Conservation (phyloP, 139 green algal genomes). For the Chlorella vulgaris region DNA sequence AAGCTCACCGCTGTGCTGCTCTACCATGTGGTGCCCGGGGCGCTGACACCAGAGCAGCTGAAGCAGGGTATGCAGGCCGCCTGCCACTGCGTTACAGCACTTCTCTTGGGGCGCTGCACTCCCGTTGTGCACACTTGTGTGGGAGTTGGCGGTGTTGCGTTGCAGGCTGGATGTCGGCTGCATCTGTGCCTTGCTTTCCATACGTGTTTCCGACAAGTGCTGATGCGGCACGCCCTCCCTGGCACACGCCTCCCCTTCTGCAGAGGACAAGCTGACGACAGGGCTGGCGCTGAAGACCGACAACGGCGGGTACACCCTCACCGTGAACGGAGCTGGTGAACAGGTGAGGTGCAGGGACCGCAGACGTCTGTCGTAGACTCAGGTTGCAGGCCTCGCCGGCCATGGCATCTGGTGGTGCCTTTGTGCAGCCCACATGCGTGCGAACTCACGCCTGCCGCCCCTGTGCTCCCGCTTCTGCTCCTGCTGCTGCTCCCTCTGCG, state of each 20-base stretch:
- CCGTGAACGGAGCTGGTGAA: neutral
- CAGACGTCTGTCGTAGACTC: too few relatives aligned
- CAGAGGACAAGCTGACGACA: constrained; percentile 10
- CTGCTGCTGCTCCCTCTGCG: neutral
- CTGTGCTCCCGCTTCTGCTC: neutral
- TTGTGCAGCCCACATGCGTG: too few relatives aligned
- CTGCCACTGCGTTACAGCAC: neutral
- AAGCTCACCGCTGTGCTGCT: constrained; percentile 39
- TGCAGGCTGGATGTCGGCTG: too few relatives aligned
- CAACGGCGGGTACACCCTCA: neutral
- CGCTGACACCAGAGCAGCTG: neutral
- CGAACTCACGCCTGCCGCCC: neutral
- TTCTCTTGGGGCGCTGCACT: too few relatives aligned
- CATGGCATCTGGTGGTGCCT: too few relatives aligned
- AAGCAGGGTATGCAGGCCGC: neutral
- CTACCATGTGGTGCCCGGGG: constrained; percentile 36
- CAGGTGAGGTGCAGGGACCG: neutral
- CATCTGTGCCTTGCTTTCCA: too few relatives aligned
- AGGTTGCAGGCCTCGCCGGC: too few relatives aligned
- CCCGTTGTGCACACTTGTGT: too few relatives aligned
- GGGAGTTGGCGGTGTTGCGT: too few relatives aligned
- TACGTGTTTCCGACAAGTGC: too few relatives aligned
- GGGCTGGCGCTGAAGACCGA: constrained; percentile 16
- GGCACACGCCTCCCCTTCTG: too few relatives aligned
- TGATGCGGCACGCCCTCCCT: too few relatives aligned